Evolutionary conservation across 352 stramenopile species (phyloP), one percentile per base, ranked within the genome.

Genomic region (Elongisporangium prolatum): DNA sequence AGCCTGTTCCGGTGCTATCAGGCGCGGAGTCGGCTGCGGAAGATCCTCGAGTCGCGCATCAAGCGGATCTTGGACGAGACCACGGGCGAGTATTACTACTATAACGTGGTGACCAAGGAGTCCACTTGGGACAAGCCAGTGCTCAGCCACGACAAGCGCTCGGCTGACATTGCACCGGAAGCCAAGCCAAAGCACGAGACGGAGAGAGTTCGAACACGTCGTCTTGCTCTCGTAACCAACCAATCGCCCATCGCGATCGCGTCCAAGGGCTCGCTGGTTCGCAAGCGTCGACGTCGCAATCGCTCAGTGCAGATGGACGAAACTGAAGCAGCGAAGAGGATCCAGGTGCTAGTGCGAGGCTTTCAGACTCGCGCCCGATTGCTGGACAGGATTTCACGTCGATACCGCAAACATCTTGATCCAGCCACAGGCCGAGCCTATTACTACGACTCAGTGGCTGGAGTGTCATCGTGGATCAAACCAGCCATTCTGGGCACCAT

Each of bases 371-470:
- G 81, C 0, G 72, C 81, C 48, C 59, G 58, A 50, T 54, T 84
- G 16, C 68, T 82, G 20, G 68, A 84, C 16, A 21, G 75, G 28
- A 50, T 87, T 9, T 57, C 64, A 17, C 76, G 61, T 1, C 75
- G 77, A 17, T 89, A 91, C 58, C 64, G 72, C n/a, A 91, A 91
- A 61, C 53, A 84, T 21, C 18, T 84, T 34, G 81, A 91, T 50
- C 50, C 70, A 0, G 56, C 48, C n/a, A 75, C 72, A 0, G 59
- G 64, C 1, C 54, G 67, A 34, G 38, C 71, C 9, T 91, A 89
- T 57, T 91, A 91, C 69, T 91, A 91, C 67, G 81, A 91, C 61
- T 71, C 66, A 18, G 67, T 84, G 0, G 55, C 57, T 9, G 68
- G 75, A 9, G 69, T 59, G 0, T 70, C 77, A 21, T 72, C 75